Base-by-base conservation (phyloP, 2,329 filamentous ascomycete species). In the Alternaria sp. region DNA sequence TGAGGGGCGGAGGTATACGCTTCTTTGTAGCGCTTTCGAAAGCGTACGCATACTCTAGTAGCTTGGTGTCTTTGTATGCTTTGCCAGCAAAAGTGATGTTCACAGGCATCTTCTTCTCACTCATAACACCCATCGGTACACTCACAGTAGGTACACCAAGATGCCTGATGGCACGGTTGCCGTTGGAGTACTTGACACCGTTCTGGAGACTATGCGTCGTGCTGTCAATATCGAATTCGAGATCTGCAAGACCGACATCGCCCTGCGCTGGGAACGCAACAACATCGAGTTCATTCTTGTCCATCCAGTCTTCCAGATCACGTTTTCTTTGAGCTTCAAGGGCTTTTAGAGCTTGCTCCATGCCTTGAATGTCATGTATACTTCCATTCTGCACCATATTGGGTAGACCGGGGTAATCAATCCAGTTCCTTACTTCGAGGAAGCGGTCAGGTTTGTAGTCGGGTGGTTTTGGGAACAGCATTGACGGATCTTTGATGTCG, bases 81-180 rank as follows among this genome's bases (percentile, higher is more conserved):
- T 79, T 83, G 0, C 81, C 82, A 0, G 81, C 83, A 67, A 87
- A 86, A 0, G 84, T 86, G 11, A 87, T 64, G 27, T 84, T 84
- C 0, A 86, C 78, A 0, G 85, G 85, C 81, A 87, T 85, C 1
- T 69, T 63, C 48, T 78, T 83, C 9, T 81, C 76, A 1, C 63
- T 67, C 76, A 86, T 79, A 1, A 79, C 58, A 0, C 85, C 85
- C 85, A 87, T 87, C 0, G 84, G 81, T 0, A 86, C 83, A 0
- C 80, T 84, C 2, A 87, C 79, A 0, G 83, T 85, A 0, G 86
- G 86, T 0, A 87, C 80, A 0, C 86, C 85, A 2, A 87, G 75
- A 55, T 87, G 85, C 11, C 85, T 77, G 1, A 88, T 74, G 0
- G 82, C 83, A 2, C 84, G 75, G 53, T 86, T 86, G 1, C 85